Evolutionary conservation across 768 basidiomycete species (phyloP).

Genomic region (Suillus decipiens): DNA sequence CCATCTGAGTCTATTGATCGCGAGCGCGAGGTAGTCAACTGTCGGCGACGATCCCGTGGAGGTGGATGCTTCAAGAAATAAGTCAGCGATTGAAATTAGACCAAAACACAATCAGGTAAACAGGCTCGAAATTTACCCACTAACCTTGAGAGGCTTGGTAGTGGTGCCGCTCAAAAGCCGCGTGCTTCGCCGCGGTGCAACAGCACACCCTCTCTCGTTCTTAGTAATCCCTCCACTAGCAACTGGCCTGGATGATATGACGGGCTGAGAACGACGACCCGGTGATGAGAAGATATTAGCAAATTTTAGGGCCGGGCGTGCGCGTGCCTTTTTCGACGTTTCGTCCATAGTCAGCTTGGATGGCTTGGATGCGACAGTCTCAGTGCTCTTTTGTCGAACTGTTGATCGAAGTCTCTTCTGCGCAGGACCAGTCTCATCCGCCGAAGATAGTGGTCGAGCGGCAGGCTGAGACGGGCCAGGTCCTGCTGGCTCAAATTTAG

Average conservation of each 20-base stretch:
- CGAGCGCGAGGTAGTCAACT: constrained; percentile 52
- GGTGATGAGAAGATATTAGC: constrained; percentile 87
- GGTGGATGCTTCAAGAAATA: constrained; percentile 33
- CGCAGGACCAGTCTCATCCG: constrained; percentile 79
- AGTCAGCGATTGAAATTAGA: constrained; percentile 34
- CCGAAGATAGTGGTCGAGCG: constrained; percentile 74
- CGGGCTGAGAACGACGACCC: constrained; percentile 76
- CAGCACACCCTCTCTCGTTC: constrained; percentile 43
- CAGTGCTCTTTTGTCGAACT: constrained; percentile 51
- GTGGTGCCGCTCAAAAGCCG: constrained; percentile 63
- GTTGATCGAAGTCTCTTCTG: constrained; percentile 75
- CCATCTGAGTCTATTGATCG: constrained; percentile 69
- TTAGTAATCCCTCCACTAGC: constrained; percentile 45
- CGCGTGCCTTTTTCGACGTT: constrained; percentile 88
- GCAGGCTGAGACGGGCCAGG: constrained; percentile 47
- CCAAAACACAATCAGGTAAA: constrained; percentile 5
- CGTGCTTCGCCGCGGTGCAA: constrained; percentile 70
- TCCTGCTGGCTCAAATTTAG: constrained; percentile 43
- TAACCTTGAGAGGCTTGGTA: constrained; percentile 62
- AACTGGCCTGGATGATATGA: constrained; percentile 62
- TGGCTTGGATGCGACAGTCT: constrained; percentile 53
- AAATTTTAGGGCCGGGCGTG: constrained; percentile 85
- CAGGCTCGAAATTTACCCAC: constrained; percentile 14
- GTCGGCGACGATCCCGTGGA: constrained; percentile 61
- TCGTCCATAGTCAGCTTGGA: constrained; percentile 67